phyloP scores from a whole-genome alignment of 345 rosid species.

The Euphorbia tirucalli region DNA sequence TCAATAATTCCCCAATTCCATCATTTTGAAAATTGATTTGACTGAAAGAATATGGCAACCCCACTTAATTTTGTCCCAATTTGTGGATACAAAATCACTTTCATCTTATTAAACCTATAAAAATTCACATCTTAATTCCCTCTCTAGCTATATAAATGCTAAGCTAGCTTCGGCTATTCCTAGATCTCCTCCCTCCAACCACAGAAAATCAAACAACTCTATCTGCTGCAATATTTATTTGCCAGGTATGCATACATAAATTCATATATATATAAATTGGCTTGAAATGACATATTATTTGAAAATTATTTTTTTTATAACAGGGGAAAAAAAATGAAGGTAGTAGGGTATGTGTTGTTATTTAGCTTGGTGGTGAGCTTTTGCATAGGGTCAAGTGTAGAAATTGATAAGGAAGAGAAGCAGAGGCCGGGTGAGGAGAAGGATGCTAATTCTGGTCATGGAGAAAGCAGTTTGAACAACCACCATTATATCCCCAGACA shows the following conservation, averaged over 20 bases:
- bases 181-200: neutral
- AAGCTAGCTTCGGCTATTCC: neutral
- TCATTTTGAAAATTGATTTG: constrained; percentile 16
- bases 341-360: constrained; percentile 20
- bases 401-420: too few species aligned
- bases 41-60: constrained; percentile 12
- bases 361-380: constrained; percentile 22
- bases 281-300: neutral
- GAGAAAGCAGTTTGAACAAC: constrained; percentile 33
- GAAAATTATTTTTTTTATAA: too few species aligned
- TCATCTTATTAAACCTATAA: constrained; percentile 1
- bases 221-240: neutral
- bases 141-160: neutral
- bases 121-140: constrained; percentile 8
- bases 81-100: constrained; percentile 30
- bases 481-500: constrained; percentile 58
- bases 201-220: too few species aligned
- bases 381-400: constrained; percentile 18
- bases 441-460: constrained; percentile 7
- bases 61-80: constrained; percentile 38
- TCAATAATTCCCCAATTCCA: constrained; percentile 5
- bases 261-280: neutral
- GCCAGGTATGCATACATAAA: neutral
- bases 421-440: neutral
- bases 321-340: constrained; percentile 20